Conservation (phyloP, 768 basidiomycete genomes). For the Macrolepiota albuminosa region DNA sequence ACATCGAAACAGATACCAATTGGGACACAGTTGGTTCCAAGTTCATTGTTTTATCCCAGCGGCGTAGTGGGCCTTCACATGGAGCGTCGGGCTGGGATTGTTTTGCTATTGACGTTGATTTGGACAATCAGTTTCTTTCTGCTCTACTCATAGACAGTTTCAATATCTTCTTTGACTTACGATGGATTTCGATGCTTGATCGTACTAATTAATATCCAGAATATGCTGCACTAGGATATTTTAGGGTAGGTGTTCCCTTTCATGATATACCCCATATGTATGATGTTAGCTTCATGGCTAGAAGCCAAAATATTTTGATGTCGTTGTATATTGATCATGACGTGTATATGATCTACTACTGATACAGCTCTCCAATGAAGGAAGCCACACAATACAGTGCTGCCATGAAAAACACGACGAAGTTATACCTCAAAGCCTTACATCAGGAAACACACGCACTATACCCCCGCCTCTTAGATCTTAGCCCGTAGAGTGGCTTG, state of each 20-base stretch:
- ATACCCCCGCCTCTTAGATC: too few relatives aligned
- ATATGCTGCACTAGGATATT: neutral
- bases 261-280: neutral
- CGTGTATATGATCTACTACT: too few relatives aligned
- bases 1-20: conserved; percentile 4
- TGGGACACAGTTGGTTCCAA: conserved; percentile 16
- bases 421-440: too few relatives aligned
- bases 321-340: neutral
- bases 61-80: neutral
- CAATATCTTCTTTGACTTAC: neutral
- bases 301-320: neutral
- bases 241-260: neutral
- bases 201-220: neutral
- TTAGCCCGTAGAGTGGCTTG: too few relatives aligned
- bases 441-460: too few relatives aligned
- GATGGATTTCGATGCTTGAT: neutral
- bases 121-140: neutral
- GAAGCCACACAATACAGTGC: too few relatives aligned
- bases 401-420: too few relatives aligned
- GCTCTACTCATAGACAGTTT: neutral
- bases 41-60: conserved; percentile 15
- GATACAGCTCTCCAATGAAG: too few relatives aligned
- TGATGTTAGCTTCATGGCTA: neutral
- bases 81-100: neutral
- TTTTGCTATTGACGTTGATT: neutral